phyloP scores from a whole-genome alignment of 805 yeast genomes.

The Starmera caribaea region DNA sequence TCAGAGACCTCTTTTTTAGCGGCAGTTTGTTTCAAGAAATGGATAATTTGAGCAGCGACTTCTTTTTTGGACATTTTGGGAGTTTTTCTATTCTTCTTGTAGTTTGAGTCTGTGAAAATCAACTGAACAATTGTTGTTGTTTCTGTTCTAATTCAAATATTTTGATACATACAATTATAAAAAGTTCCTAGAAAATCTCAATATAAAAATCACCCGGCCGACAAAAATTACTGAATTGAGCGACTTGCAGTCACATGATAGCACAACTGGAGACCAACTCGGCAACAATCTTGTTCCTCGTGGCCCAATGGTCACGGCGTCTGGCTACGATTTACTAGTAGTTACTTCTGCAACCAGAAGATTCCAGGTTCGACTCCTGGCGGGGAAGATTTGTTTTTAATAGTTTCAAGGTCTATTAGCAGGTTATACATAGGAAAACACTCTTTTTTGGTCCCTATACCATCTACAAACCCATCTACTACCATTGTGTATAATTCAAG shows the following conservation, averaged over 20 bases:
- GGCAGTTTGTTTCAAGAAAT: slow-evolving; percentile 54
- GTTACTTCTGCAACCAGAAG: slow-evolving; percentile 4
- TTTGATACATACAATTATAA: background rate
- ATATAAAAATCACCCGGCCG: background rate
- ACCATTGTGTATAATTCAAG: too few species aligned
- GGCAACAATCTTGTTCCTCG: slow-evolving; percentile 37
- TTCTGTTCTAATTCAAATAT: background rate
- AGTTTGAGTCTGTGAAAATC: background rate
- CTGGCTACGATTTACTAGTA: slow-evolving; percentile 45
- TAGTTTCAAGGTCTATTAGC: too few species aligned
- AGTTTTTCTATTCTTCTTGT: too few species aligned
- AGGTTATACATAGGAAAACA: too few species aligned
- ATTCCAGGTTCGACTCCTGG: slow-evolving; percentile 5
- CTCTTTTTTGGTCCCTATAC: too few species aligned
- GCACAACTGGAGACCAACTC: too few species aligned
- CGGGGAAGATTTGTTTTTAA: slow-evolving; percentile 2
- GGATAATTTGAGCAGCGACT: slow-evolving; percentile 63
- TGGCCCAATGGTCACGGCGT: slow-evolving; percentile 74
- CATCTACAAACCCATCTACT: too few species aligned
- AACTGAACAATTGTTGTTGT: too few species aligned
- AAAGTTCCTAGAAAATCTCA: background rate
- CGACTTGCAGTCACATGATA: too few species aligned
- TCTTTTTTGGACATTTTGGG: slow-evolving; percentile 41
- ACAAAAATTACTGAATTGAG: background rate
- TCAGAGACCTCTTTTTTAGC: slow-evolving; percentile 54